Conservation (phyloP, 306 rosid genomes). For the Castanopsis chinensis region DNA sequence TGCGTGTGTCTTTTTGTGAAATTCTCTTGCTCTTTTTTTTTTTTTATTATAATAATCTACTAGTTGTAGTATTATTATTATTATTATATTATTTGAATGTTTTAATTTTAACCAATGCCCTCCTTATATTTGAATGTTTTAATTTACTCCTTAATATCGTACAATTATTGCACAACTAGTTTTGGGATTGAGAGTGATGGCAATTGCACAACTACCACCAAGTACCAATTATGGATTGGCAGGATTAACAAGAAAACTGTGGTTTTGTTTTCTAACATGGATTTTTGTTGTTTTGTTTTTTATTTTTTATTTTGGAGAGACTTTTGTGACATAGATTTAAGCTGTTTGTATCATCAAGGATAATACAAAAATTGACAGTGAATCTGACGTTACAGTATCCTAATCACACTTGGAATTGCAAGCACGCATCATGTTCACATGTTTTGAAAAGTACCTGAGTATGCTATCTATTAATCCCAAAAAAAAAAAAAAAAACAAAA, state of each 20-base stretch:
- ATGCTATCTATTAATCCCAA: too few relatives aligned
- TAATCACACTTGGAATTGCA: not conserved
- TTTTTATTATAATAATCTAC: not conserved
- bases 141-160: not conserved
- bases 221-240: not conserved
- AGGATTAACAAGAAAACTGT: not conserved
- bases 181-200: not conserved
- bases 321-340: not conserved
- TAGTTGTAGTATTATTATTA: too few relatives aligned
- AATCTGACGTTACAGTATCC: not conserved
- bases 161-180: not conserved
- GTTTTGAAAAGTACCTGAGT: too few relatives aligned
- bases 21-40: not conserved
- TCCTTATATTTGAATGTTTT: too few relatives aligned
- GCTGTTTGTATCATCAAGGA: not conserved
- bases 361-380: not conserved
- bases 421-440: too few relatives aligned
- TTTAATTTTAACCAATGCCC: too few relatives aligned
- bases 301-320: too few relatives aligned
- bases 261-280: not conserved
- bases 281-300: too few relatives aligned
- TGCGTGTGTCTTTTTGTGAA: not conserved
- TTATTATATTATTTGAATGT: too few relatives aligned
- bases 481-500: too few relatives aligned
- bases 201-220: not conserved